phyloP scores from a whole-genome alignment of 257 asterid genomes.

The Anisodus tanguticus region DNA sequence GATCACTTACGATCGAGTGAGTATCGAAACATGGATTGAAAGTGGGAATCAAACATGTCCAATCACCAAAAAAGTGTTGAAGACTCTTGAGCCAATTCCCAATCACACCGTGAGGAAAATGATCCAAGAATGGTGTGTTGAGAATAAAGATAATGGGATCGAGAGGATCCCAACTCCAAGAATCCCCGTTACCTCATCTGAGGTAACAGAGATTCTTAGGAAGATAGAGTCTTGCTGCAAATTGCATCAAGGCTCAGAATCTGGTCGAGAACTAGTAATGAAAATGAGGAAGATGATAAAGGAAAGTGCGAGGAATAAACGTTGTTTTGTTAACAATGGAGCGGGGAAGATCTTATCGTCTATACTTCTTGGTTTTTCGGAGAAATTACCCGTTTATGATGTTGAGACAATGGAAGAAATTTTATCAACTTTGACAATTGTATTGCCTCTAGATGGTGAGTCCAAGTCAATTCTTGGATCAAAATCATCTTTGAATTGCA shows the following conservation, averaged over 20 bases:
- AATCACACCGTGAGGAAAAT: conserved; percentile 49
- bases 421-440: conserved; percentile 40
- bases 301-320: conserved; percentile 51
- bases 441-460: conserved; percentile 45
- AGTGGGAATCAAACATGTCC: conserved; percentile 40
- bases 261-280: conserved; percentile 38
- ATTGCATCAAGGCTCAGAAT: conserved; percentile 26
- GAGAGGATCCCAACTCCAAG: conserved; percentile 62
- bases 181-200: conserved; percentile 41
- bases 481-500: conserved; percentile 36
- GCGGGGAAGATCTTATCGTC: conserved; percentile 39
- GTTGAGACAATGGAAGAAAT: conserved; percentile 41
- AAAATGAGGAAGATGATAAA: conserved; percentile 41
- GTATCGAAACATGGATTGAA: conserved; percentile 44
- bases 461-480: conserved; percentile 41
- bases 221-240: conserved; percentile 32
- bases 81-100: conserved; percentile 39
- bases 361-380: conserved; percentile 41
- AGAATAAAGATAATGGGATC: conserved; percentile 44
- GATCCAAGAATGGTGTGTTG: conserved; percentile 68
- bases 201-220: conserved; percentile 39
- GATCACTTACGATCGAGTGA: conserved; percentile 40
- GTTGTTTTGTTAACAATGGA: conserved; percentile 45
- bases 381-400: background rate
- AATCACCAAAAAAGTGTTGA: conserved; percentile 32